These are phyloP conservation scores for Aspergillus persii DNA, from an alignment of 2,329 filamentous ascomycete genomes.

Conservation along the genomic window DNA sequence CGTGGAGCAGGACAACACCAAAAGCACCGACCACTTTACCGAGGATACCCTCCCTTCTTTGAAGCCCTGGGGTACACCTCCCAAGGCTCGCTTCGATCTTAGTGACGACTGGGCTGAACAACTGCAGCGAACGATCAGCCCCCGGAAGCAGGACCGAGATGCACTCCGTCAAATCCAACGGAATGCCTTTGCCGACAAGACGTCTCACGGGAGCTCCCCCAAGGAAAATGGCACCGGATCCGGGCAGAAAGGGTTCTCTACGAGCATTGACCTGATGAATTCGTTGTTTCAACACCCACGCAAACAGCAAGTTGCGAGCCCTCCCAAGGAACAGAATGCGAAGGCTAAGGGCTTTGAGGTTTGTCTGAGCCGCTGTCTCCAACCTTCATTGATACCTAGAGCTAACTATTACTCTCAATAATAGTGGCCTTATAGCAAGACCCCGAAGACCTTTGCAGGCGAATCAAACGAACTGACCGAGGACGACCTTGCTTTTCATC, in stretches of 20 bases:
- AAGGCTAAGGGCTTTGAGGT: conserved; percentile 79
- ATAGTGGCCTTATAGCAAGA: conserved; percentile 83
- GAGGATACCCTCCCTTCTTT: conserved; percentile 40
- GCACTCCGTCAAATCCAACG: conserved; percentile 66
- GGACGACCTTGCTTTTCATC: conserved; percentile 66
- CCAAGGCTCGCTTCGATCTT: conserved; percentile 53
- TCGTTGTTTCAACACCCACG: conserved; percentile 75
- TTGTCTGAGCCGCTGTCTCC: conserved; percentile 58
- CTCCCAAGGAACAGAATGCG: conserved; percentile 54
- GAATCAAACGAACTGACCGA: conserved; percentile 62
- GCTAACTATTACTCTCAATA: conserved; percentile 27
- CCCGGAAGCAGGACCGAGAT: conserved; percentile 83
- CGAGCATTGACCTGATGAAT: conserved; percentile 94
- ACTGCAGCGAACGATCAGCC: conserved; percentile 89
- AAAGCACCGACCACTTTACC: conserved; percentile 44
- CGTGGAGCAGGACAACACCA: conserved; percentile 68
- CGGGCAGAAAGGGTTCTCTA: conserved; percentile 67
- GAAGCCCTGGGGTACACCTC: conserved; percentile 47
- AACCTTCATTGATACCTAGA: conserved; percentile 46
- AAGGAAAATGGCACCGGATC: conserved; percentile 17
- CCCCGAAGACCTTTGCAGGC: conserved; percentile 65
- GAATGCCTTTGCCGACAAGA: conserved; percentile 54
- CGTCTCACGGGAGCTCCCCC: conserved; percentile 35
- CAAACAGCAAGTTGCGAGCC: conserved; percentile 44
- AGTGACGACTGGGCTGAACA: conserved; percentile 92